These are phyloP conservation scores for Paulownia fortunei DNA, from an alignment of 257 asterid genomes.

Conservation along the genomic window DNA sequence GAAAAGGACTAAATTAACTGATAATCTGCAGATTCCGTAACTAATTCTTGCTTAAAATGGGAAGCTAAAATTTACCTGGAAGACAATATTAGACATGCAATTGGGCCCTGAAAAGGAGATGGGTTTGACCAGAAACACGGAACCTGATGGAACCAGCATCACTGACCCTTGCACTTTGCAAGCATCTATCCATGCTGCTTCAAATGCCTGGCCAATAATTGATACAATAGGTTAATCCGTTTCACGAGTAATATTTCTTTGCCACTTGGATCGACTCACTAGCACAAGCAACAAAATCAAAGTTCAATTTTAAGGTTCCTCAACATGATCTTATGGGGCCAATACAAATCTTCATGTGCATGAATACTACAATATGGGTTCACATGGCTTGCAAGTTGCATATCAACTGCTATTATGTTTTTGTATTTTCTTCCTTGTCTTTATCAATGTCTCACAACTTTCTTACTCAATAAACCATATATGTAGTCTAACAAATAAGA, in stretches of 20 bases:
- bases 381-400: too few relatives aligned
- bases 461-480: too few relatives aligned
- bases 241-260: too few relatives aligned
- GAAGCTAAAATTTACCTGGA: slow-evolving; percentile 45
- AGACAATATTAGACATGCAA: slow-evolving; percentile 42
- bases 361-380: too few relatives aligned
- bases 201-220: slow-evolving; percentile 48
- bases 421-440: too few relatives aligned
- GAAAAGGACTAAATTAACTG: neutral
- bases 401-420: too few relatives aligned
- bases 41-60: neutral
- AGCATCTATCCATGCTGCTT: slow-evolving; percentile 47
- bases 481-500: neutral
- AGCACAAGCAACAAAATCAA: too few relatives aligned
- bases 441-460: too few relatives aligned
- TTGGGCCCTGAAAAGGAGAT: slow-evolving; percentile 44
- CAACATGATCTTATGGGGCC: neutral
- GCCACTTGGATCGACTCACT: too few relatives aligned
- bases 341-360: neutral
- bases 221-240: neutral
- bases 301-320: neutral
- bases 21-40: too few relatives aligned
- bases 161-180: slow-evolving; percentile 49
- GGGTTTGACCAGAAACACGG: slow-evolving; percentile 44
- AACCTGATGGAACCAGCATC: slow-evolving; percentile 49